phyloP scores from a whole-genome alignment of 2,329 filamentous ascomycete species.

The Pleomassaria siparia region DNA sequence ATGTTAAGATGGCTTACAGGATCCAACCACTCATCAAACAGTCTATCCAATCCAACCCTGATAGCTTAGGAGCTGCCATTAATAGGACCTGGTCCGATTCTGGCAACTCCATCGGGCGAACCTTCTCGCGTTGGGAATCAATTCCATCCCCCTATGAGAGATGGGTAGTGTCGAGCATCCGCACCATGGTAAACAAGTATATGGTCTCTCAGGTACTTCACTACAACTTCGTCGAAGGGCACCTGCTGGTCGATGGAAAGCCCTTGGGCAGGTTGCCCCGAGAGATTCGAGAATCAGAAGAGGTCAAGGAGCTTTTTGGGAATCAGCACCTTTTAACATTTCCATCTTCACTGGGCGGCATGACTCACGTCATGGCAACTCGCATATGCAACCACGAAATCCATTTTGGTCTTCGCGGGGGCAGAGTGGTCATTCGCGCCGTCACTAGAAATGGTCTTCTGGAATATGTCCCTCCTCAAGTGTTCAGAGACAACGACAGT shows the following conservation, averaged over 20 bases:
- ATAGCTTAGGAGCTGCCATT: constrained; percentile 40
- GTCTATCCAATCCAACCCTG: constrained; percentile 35
- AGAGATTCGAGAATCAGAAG: constrained; percentile 47
- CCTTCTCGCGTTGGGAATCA: constrained; percentile 27
- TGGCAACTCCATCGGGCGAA: constrained; percentile 19
- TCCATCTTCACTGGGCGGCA: constrained; percentile 54
- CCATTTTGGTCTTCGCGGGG: constrained; percentile 54
- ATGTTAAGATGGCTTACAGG: constrained; percentile 48
- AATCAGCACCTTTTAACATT: constrained; percentile 53
- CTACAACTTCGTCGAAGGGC: constrained; percentile 49
- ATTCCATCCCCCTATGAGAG: constrained; percentile 22
- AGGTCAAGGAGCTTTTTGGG: constrained; percentile 56
- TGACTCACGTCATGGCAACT: constrained; percentile 50
- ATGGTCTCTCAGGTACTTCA: constrained; percentile 37
- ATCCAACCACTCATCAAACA: constrained; percentile 40
- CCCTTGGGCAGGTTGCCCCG: constrained; percentile 56
- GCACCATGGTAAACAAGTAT: constrained; percentile 19
- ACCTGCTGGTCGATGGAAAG: constrained; percentile 51
- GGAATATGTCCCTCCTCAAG: constrained; percentile 35
- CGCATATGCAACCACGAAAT: constrained; percentile 45
- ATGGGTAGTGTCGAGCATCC: constrained; percentile 35
- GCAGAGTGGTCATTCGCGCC: constrained; percentile 48
- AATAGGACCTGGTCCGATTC: constrained; percentile 47
- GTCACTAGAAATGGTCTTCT: constrained; percentile 18
- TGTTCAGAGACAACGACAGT: constrained; percentile 22